phyloP scores from a whole-genome alignment of 768 basidiomycete species.

The Leucosporidium yakuticum region DNA sequence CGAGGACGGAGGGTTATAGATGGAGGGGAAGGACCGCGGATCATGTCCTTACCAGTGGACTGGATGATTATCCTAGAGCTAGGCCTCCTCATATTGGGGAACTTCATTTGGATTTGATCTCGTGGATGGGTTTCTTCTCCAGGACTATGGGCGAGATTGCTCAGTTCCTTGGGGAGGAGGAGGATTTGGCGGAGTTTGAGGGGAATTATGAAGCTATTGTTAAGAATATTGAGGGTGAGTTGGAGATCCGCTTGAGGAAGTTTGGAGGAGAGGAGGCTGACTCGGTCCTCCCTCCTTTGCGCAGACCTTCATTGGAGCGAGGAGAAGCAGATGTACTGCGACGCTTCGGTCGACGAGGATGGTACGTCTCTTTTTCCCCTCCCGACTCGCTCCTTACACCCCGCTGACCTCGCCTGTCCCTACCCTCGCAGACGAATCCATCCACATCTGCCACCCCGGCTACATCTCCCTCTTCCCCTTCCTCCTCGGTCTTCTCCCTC shows the following conservation, averaged over 20 bases:
- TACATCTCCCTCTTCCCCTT: slow-evolving; percentile 94
- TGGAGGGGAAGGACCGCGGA: slow-evolving; percentile 84
- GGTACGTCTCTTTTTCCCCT: slow-evolving; percentile 49
- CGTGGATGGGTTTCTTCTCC: slow-evolving; percentile 95
- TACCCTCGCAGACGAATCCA: slow-evolving; percentile 83
- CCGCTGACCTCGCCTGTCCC: no score
- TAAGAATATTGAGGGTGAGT: slow-evolving; percentile 73
- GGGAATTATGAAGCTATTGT: slow-evolving; percentile 75
- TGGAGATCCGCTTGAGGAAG: neutral
- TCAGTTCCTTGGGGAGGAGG: slow-evolving; percentile 72
- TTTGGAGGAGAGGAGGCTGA: slow-evolving; percentile 8
- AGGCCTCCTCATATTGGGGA: slow-evolving; percentile 76
- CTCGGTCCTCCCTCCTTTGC: neutral
- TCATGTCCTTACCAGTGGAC: slow-evolving; percentile 85
- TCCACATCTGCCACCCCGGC: slow-evolving; percentile 79
- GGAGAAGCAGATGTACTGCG: slow-evolving; percentile 85
- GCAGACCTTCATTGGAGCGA: slow-evolving; percentile 90
- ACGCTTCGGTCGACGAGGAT: slow-evolving; percentile 73
- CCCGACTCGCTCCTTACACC: neutral
- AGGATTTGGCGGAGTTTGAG: slow-evolving; percentile 69
- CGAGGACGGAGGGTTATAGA: slow-evolving; percentile 87
- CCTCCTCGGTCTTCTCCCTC: slow-evolving; percentile 69
- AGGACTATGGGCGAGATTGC: slow-evolving; percentile 89
- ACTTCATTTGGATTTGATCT: slow-evolving; percentile 84
- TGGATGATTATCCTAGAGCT: slow-evolving; percentile 94